Percentiles rank a stretch among this genome's conserved stretches.
phyloP scores from a whole-genome alignment of 257 asterid species.

The Nicotiana paniculata region DNA sequence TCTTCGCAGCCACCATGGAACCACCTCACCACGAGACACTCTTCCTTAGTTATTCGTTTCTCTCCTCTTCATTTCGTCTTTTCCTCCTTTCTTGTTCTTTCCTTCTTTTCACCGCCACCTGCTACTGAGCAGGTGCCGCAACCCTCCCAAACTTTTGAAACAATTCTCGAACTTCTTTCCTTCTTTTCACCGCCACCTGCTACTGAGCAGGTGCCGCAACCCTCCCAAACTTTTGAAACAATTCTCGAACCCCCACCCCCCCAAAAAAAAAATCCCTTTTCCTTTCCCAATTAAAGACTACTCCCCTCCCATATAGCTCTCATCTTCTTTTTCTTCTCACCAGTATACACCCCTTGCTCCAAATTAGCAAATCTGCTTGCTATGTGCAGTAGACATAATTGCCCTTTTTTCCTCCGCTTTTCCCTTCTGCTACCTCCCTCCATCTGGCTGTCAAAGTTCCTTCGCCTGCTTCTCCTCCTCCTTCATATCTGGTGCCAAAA shows the following conservation, averaged over 20 bases:
- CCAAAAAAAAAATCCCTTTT: not conserved
- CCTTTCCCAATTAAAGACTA: not conserved
- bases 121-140: not conserved
- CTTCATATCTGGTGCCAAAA: not conserved
- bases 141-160: not conserved
- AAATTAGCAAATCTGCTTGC: not conserved
- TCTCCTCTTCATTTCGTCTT: not conserved
- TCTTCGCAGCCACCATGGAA: not conserved
- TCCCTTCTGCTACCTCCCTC: not conserved
- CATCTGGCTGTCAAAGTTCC: not conserved
- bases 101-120: not conserved
- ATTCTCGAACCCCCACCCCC: not conserved
- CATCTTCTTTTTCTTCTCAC: not conserved
- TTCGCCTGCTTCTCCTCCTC: not conserved
- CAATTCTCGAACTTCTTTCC: conserved; percentile 26
- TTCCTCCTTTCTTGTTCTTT: not conserved
- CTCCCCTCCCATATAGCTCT: not conserved
- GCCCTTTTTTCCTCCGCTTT: not conserved
- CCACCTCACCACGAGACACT: not conserved
- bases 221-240: not conserved
- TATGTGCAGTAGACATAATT: not conserved
- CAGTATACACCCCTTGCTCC: not conserved
- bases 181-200: not conserved
- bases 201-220: not conserved
- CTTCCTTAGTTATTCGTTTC: not conserved